Evolutionary conservation across 164 flowering plant species (phyloP), one percentile per base, ranked within the genome.

Genomic region (Litsea cubeba): DNA sequence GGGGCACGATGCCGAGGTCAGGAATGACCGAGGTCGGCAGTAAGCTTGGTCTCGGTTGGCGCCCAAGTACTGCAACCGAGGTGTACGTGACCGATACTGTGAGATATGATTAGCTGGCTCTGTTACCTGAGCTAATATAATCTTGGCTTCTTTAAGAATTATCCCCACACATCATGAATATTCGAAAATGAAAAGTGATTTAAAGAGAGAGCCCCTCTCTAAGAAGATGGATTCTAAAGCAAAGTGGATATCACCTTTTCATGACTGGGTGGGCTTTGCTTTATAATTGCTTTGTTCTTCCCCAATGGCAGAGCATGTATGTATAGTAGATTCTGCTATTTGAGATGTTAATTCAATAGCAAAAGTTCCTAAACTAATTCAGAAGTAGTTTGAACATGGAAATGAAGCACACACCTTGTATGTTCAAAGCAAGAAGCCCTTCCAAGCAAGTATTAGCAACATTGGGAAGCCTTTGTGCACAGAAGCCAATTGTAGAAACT

Each of bases 401-500:
- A 22, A 54, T 60, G 74, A 35, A 46, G 24, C 67, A 51, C 84
- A 76, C 54, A 96, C 99, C 94, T 75, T 90, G 85, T 81, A 82
- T 80, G 69, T 75, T 84, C 77, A 96, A 77, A 71, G 89, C 79
- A 58, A 96, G 76, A 63, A 96, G 86, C 74, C 89, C 91, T 64
- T 92, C 94, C 84, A 93, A 76, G 84, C 95, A 93, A 79, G 82
- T 81, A 24, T 76, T 80, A 68, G 97, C 85, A 69, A 91, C 80
- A 65, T 81, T 76, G 68, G 95, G 92, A 77, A 90, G 90, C 77
- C 86, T 82, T 74, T 87, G 89, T 28, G 91, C 97, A 84, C 98
- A 92, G 73, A 88, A 76, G 69, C 99, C 99, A 82, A 96, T 92
- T 28, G 94, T 97, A 81, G 93, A 91, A 78, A 96, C 84, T 50